Evolutionary conservation across 2,329 filamentous ascomycete species (phyloP).

Genomic region (Cylindrodendrum hubeiense): DNA sequence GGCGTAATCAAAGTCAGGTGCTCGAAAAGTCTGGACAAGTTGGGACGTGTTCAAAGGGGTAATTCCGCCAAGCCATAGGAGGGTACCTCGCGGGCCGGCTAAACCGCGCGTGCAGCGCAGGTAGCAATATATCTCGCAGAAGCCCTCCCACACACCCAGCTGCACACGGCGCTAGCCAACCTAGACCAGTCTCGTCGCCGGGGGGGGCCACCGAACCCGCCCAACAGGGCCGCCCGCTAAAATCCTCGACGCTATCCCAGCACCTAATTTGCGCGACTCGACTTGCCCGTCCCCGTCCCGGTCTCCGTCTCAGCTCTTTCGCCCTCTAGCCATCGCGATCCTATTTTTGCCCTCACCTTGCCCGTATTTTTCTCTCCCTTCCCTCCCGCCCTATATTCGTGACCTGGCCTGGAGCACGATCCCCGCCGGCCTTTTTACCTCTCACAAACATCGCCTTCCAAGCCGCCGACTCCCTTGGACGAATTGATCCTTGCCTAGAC

Average conservation of each 20-base stretch:
- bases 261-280: conserved; percentile 48
- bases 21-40: conserved; percentile 14
- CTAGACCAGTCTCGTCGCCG: conserved; percentile 22
- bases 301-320: conserved; percentile 37
- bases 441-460: conserved; percentile 20
- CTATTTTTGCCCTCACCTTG: conserved; percentile 40
- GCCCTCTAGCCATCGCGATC: conserved; percentile 42
- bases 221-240: conserved; percentile 42
- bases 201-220: conserved; percentile 31
- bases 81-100: neutral
- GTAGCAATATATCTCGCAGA: conserved; percentile 46
- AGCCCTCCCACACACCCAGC: conserved; percentile 30
- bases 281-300: conserved; percentile 14
- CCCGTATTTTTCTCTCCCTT: conserved; percentile 27
- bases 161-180: conserved; percentile 29
- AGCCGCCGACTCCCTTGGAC: conserved; percentile 30
- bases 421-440: conserved; percentile 19
- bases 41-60: conserved; percentile 35
- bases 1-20: conserved; percentile 29
- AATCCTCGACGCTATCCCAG: conserved; percentile 45
- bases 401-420: conserved; percentile 31
- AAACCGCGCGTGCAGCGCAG: neutral
- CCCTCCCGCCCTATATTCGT: conserved; percentile 21
- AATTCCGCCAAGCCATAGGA: conserved; percentile 31
- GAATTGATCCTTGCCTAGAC: conserved; percentile 41